Base-by-base conservation (phyloP, 2,329 filamentous ascomycete genomes). In the Cladosporium velox region DNA sequence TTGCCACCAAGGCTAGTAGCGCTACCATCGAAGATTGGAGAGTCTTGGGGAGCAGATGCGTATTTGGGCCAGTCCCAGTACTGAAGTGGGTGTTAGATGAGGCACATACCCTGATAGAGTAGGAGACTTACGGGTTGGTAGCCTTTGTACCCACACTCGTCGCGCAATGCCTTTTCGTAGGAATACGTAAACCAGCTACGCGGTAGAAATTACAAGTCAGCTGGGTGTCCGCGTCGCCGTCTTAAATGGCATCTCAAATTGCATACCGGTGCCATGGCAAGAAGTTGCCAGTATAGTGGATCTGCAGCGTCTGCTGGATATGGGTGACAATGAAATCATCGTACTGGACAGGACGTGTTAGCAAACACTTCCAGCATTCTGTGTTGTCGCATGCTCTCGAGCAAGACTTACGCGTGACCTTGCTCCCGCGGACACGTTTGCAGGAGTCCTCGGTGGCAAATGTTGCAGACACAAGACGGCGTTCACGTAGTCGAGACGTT, bases 11-110 rank as follows among this genome's bases (percentile, higher is more conserved):
- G 70, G 6, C 80, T 78, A 28, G 80, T 82, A 15, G 79, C 80
- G 65, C 79, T 83, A 54, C 86, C 86, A 69, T 88, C 85, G 64
- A 88, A 86, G 64, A 87, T 71, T 5, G 85, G 83, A 0, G 84
- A 85, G 55, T 80, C 79, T 54, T 70, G 57, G 2, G 73, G 67
- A 44, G 86, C 80, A 1, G 76, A 67, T 2, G 81, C 77, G 75
- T 81, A 82, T 63, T 79, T 78, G 3, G 79, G 79, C 82, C 84
- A 87, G 73, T 86, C 83, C 73, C 73, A 74, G 62, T 73, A 86
- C 76, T 70, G 68, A 74, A 24, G 68, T 73, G 44, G 32, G 1
- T 32, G 60, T 63, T 18, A 63, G 60, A 8, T 24, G 24, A 24
- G 24, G 24, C 24, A 24, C 24, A 24, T 24, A 24, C 24, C 24